phyloP scores from a whole-genome alignment of 164 flowering plant species.

The Macadamia tetraphylla region DNA sequence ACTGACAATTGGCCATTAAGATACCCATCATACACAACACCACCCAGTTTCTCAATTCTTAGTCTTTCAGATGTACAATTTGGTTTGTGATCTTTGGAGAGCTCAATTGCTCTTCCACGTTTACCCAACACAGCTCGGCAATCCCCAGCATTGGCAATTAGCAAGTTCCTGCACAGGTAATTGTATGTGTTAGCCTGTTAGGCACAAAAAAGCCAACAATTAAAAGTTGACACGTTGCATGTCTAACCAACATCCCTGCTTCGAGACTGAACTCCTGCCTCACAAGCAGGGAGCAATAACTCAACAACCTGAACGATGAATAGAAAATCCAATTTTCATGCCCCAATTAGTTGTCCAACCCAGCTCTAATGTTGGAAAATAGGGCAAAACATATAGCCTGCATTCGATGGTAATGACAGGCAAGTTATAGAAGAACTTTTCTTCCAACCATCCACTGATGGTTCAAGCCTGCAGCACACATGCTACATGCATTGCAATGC shows the following conservation, averaged over 20 bases:
- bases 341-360: neutral
- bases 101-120: constrained; percentile 83
- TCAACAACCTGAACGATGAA: neutral
- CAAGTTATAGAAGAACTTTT: neutral
- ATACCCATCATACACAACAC: constrained; percentile 85
- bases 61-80: constrained; percentile 57
- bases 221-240: neutral
- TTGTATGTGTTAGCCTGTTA: neutral
- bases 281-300: neutral
- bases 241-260: neutral
- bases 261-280: too few relatives aligned
- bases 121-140: constrained; percentile 93
- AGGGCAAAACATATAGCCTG: neutral
- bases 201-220: neutral
- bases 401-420: neutral
- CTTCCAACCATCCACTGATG: neutral
- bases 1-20: constrained; percentile 90
- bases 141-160: constrained; percentile 92
- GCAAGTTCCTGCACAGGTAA: constrained; percentile 46
- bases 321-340: neutral
- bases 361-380: too few relatives aligned
- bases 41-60: constrained; percentile 85
- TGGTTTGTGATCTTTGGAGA: constrained; percentile 93
- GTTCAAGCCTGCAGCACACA: neutral
- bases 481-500: too few relatives aligned